These are phyloP conservation scores for Fusarium pseudoanthophilum DNA, from an alignment of 2,329 filamentous ascomycete species.

Conservation along the genomic window DNA sequence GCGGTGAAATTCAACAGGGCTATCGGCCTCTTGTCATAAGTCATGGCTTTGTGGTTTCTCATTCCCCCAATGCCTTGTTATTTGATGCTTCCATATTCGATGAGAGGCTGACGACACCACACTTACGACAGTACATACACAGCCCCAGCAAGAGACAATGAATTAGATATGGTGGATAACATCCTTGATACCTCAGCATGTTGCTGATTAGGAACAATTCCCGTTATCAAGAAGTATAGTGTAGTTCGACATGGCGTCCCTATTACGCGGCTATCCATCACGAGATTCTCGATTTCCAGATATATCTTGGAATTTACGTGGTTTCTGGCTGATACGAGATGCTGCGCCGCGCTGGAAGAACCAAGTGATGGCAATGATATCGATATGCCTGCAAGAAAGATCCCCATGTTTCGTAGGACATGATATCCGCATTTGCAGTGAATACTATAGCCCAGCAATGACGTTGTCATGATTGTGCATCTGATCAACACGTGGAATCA, in stretches of 20 bases:
- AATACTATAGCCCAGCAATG: neutral
- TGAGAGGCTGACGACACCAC: neutral
- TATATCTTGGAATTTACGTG: neutral
- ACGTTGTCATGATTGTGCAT: neutral
- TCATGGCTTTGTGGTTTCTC: neutral
- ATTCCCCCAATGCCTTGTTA: neutral
- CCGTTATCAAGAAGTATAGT: neutral
- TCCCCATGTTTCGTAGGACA: neutral
- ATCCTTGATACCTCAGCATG: neutral
- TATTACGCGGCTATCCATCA: conserved; percentile 13
- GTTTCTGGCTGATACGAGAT: conserved; percentile 14
- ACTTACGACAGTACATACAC: neutral
- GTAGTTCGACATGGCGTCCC: neutral
- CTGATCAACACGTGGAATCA: neutral
- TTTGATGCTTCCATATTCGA: neutral
- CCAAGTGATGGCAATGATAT: neutral
- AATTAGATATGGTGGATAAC: neutral
- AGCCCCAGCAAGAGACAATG: neutral
- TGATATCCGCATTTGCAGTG: neutral
- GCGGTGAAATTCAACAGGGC: neutral
- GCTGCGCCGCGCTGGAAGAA: conserved; percentile 23
- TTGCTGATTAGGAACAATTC: neutral
- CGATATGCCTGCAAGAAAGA: neutral
- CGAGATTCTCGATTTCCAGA: neutral
- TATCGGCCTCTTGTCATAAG: no score